These are phyloP conservation scores for Scenedesmus sp. DNA, from an alignment of 163 green algal species.

Conservation along the genomic window DNA sequence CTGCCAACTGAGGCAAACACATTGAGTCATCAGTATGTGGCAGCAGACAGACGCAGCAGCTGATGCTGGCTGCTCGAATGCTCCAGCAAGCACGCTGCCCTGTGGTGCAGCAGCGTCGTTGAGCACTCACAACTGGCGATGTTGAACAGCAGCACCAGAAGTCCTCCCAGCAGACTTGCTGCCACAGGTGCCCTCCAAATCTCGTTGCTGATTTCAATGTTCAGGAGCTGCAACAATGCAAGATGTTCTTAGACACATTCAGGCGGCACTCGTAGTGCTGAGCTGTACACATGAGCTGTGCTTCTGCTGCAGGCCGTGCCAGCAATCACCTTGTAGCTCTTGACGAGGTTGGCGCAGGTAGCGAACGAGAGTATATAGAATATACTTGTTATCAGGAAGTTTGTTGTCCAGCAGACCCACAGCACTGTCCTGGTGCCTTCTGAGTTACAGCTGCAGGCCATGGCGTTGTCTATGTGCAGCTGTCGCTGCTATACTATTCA, in stretches of 20 bases:
- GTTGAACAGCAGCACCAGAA: slow-evolving; percentile 65
- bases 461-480: not conserved
- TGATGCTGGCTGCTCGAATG: not conserved
- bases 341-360: slow-evolving; percentile 49
- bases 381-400: slow-evolving; percentile 51
- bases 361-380: slow-evolving; percentile 51
- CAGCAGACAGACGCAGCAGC: not conserved
- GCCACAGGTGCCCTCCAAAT: slow-evolving; percentile 59
- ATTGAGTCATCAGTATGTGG: too few relatives aligned
- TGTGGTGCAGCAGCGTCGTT: not conserved
- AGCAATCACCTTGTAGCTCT: not conserved
- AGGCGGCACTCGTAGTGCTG: not conserved
- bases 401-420: slow-evolving; percentile 53
- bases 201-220: slow-evolving; percentile 49
- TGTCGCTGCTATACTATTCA: not conserved
- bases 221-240: slow-evolving; percentile 28
- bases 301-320: not conserved
- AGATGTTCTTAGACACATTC: not conserved
- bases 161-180: slow-evolving; percentile 50
- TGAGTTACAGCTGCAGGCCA: slow-evolving; percentile 10
- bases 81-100: not conserved
- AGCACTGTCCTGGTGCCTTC: slow-evolving; percentile 40
- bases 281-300: not conserved
- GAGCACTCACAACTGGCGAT: slow-evolving; percentile 48
- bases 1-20: too few relatives aligned